These are phyloP conservation scores for Leccinum barrowsii DNA, from an alignment of 768 basidiomycete genomes.

Conservation along the genomic window DNA sequence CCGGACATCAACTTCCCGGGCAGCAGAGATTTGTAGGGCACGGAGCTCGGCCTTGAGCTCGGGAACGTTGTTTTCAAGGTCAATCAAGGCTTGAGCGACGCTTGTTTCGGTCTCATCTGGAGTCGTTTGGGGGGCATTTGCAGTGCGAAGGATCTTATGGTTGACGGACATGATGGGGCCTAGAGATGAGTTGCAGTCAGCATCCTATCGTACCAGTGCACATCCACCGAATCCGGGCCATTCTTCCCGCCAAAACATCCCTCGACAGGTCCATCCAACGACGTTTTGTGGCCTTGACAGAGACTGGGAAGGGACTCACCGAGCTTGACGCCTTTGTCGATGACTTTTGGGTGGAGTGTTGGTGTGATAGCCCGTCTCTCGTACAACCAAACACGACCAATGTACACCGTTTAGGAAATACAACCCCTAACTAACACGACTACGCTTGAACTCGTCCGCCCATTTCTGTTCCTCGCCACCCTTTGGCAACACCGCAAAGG, in stretches of 20 bases:
- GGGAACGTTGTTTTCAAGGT: slow-evolving; percentile 97
- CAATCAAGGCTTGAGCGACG: slow-evolving; percentile 93
- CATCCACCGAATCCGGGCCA: slow-evolving; percentile 55
- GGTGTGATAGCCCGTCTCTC: slow-evolving; percentile 5
- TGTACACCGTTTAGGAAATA: slow-evolving; percentile 12
- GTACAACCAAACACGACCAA: slow-evolving; percentile 32
- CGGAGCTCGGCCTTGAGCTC: slow-evolving; percentile 98
- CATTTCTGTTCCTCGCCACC: slow-evolving; percentile 76
- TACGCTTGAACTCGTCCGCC: slow-evolving; percentile 83
- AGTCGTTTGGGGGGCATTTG: slow-evolving; percentile 86
- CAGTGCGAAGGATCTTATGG: slow-evolving; percentile 92
- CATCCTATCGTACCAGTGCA: slow-evolving; percentile 39
- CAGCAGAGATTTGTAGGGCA: slow-evolving; percentile 94
- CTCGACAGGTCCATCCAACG: slow-evolving; percentile 22
- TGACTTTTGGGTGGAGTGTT: slow-evolving; percentile 26
- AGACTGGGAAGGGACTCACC: slow-evolving; percentile 54
- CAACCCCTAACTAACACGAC: slow-evolving; percentile 19
- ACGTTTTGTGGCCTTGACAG: slow-evolving; percentile 12
- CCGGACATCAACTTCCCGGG: slow-evolving; percentile 97
- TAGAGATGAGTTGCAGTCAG: slow-evolving; percentile 28
- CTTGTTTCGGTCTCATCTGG: slow-evolving; percentile 89
- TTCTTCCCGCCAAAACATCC: slow-evolving; percentile 17
- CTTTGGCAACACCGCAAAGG: slow-evolving; percentile 75
- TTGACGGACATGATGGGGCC: slow-evolving; percentile 60
- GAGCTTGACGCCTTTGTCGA: slow-evolving; percentile 60